These are phyloP conservation scores for Raddia distichophylla DNA, from an alignment of 176 grass and related monocot species.

Conservation along the genomic window DNA sequence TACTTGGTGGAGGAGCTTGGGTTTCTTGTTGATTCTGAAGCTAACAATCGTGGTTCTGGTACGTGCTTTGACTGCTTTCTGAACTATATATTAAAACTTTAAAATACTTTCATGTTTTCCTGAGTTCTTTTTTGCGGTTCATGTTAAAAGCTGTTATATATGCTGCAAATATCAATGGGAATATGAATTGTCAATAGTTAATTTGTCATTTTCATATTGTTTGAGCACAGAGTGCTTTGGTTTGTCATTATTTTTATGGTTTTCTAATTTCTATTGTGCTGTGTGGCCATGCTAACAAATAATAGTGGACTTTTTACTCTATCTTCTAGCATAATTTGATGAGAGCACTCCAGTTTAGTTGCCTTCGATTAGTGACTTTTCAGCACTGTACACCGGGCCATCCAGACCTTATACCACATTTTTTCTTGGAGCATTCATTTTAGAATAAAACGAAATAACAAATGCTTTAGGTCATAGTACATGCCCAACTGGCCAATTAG, in stretches of 20 bases:
- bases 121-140: not conserved
- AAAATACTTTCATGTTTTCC: not conserved
- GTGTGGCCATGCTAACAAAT: not conserved
- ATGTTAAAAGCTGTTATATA: conserved; percentile 6
- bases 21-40: conserved; percentile 21
- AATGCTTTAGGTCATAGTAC: not conserved
- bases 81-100: too few relatives aligned
- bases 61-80: not conserved
- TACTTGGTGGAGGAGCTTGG: conserved; percentile 51
- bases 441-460: not conserved
- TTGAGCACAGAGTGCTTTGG: not conserved
- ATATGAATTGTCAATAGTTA: not conserved
- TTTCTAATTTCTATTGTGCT: not conserved
- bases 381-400: too few relatives aligned
- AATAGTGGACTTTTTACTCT: not conserved
- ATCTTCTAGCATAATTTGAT: not conserved
- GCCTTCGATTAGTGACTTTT: too few relatives aligned
- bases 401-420: not conserved
- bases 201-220: not conserved
- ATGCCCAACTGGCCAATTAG: not conserved
- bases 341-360: too few relatives aligned
- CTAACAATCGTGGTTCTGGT: not conserved
- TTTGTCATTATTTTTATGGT: not conserved
- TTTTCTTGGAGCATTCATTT: not conserved
- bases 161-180: not conserved